Percentiles rank a stretch among this genome's conserved stretches.
phyloP scores from a whole-genome alignment of 306 rosid species.

The Cucurbita ficifolia region DNA sequence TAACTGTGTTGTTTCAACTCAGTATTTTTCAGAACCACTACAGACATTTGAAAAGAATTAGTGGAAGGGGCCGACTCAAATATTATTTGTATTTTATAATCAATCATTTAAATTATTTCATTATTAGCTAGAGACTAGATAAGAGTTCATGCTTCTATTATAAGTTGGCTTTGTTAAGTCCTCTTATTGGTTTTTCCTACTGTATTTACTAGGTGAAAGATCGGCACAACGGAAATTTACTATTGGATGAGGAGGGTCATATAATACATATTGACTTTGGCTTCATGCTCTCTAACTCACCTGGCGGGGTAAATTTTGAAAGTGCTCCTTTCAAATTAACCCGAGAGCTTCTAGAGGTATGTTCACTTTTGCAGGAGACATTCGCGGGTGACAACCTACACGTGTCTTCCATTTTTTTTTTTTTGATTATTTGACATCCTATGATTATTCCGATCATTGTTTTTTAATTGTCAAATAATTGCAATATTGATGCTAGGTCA shows the following conservation, averaged over 20 bases:
- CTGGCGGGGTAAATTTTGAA: constrained; percentile 98
- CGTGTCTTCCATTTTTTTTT: neutral
- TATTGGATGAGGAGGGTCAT: constrained; percentile 96
- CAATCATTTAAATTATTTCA: neutral
- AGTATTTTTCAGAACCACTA: neutral
- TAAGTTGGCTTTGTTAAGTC: neutral
- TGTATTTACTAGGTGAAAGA: constrained; percentile 53
- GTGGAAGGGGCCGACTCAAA: neutral
- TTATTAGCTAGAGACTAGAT: neutral
- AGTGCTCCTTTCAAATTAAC: constrained; percentile 97
- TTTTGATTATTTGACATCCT: neutral
- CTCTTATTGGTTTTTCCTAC: neutral
- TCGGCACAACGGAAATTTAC: constrained; percentile 92
- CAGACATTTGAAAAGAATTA: neutral
- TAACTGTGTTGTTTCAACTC: neutral
- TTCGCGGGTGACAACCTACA: neutral
- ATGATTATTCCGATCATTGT: neutral
- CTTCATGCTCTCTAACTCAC: constrained; percentile 97
- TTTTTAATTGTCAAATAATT: neutral
- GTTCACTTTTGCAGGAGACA: constrained; percentile 5
- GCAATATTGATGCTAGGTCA: constrained; percentile 51
- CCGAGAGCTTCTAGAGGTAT: constrained; percentile 95
- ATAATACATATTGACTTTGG: constrained; percentile 97
- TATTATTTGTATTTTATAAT: neutral
- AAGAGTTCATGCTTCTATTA: neutral